Evolutionary conservation across 768 basidiomycete genomes (phyloP).

Genomic region (Pluteus cervinus): DNA sequence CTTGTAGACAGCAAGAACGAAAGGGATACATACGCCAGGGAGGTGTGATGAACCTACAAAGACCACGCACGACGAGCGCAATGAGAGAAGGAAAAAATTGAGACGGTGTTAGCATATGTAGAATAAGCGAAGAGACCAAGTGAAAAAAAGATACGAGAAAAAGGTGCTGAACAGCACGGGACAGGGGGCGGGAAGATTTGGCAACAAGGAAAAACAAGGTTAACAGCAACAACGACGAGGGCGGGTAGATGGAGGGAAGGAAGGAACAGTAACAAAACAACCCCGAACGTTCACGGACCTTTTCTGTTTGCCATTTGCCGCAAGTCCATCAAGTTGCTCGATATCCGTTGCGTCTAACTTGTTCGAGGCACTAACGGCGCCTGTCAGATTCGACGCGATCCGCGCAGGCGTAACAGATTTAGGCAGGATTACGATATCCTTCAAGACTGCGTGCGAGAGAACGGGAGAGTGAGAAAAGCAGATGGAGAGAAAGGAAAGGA

Average conservation of each 20-base stretch:
- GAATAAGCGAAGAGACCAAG: neutral
- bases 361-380: constrained; percentile 38
- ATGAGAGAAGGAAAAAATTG: constrained; percentile 4
- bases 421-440: constrained; percentile 61
- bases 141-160: neutral
- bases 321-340: constrained; percentile 48
- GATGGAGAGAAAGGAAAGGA: neutral
- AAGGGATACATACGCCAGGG: constrained; percentile 54
- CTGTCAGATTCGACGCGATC: constrained; percentile 54
- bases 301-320: constrained; percentile 59
- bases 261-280: neutral
- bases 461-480: neutral
- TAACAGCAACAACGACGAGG: too few species aligned
- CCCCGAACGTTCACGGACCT: constrained; percentile 25
- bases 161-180: neutral
- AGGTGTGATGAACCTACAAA: constrained; percentile 49
- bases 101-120: constrained; percentile 1
- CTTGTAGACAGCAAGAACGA: constrained; percentile 4
- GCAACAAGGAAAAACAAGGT: too few species aligned
- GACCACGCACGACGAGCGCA: constrained; percentile 7
- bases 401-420: constrained; percentile 74
- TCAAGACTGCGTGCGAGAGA: constrained; percentile 49
- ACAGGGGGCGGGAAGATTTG: too few species aligned
- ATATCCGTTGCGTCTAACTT: constrained; percentile 49
- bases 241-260: neutral